Evolutionary conservation across 2,329 filamentous ascomycete genomes (phyloP), one percentile per base, ranked within the genome.

Genomic region (Pseudocercospora crystallina): DNA sequence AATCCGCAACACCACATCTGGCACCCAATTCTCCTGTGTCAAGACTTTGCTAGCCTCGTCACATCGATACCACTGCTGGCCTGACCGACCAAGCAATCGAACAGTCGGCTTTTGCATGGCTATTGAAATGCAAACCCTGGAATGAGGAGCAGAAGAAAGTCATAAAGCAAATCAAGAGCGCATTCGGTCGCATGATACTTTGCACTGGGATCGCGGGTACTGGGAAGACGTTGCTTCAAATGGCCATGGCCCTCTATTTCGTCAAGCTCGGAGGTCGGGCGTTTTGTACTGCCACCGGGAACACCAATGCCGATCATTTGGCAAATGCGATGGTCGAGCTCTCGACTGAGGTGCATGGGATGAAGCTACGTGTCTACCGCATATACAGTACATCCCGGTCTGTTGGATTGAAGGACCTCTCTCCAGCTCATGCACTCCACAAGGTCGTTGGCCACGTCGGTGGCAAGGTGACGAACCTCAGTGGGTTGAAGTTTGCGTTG

Each of bases 151-250:
- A 51, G 32, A 31, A 9, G 2, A 34, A 17, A 36, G 43, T 39
- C 17, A 39, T 52, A 10, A 34, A 47, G 2, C 38, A 30, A n/a
- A 12, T 47, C 13, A 32, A 26, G 11, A 5, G 32, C 1, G 26
- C 34, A 0, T 2, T 37, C 3, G 38, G 8, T 8, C 20, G 44
- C 9, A 2, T 52, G 1, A 2, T 20, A 1, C 10, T 52, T 5
- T 35, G n/a, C 13, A 43, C 31, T 3, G 43, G 43, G 8, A 30
- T 34, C 12, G 1, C 33, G 5, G 43, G 49, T 5, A 47, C 43
- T 0, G 49, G 49, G 8, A 52, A 47, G 43, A 43, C 49, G 8
- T 26, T 39, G 2, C 10, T 47, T 8, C 11, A 42, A 11, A 11
- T 38, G 31, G 38, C 37, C 2, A 38, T 15, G 34, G 43, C 43